These are phyloP conservation scores for Agastache rugosa DNA, from an alignment of 257 asterid species.

Conservation along the genomic window DNA sequence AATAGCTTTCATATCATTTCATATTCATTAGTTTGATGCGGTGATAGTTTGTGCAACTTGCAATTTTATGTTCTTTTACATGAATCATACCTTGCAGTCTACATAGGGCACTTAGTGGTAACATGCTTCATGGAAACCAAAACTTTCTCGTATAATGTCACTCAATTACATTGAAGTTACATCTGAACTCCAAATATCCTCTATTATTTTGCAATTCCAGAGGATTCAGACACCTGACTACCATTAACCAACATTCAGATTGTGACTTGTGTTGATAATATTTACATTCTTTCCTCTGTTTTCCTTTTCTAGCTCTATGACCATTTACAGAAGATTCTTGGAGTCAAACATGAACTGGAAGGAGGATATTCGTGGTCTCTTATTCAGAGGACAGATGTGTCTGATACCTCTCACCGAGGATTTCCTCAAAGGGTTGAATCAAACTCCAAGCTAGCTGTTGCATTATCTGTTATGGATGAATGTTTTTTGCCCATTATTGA, in stretches of 20 bases:
- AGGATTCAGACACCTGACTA: constrained; percentile 8
- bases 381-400: constrained; percentile 69
- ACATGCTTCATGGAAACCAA: neutral
- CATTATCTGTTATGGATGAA: constrained; percentile 79
- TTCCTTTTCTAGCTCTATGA: constrained; percentile 64
- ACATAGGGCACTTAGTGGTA: neutral
- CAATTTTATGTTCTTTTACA: neutral
- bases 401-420: constrained; percentile 62
- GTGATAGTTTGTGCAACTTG: neutral
- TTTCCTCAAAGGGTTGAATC: constrained; percentile 84
- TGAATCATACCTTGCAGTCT: neutral
- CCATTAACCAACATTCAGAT: constrained; percentile 10
- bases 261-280: constrained; percentile 11
- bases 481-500: constrained; percentile 87
- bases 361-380: constrained; percentile 91
- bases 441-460: constrained; percentile 89
- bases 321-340: constrained; percentile 78
- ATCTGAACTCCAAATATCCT: neutral
- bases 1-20: neutral
- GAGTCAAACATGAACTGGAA: constrained; percentile 84
- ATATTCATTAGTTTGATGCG: constrained; percentile 1
- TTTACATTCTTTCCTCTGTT: neutral
- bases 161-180: neutral
- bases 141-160: constrained; percentile 8
- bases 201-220: constrained; percentile 1